Evolutionary conservation across 306 rosid species (phyloP).

Genomic region (Hippophae rhamnoides): DNA sequence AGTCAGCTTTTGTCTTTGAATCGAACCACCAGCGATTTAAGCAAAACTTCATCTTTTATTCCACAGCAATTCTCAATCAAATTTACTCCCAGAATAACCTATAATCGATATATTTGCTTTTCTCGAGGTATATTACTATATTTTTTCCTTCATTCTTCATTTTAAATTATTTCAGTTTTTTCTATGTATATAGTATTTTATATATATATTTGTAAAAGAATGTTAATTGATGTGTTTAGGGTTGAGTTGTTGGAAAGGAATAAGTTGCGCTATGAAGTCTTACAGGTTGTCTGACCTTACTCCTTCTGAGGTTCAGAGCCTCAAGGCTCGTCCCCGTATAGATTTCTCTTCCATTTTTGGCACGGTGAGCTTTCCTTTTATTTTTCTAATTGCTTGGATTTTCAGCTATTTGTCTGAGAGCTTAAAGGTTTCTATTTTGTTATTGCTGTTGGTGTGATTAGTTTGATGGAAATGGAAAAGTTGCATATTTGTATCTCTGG

Average conservation of each 20-base stretch:
- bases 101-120: conserved; percentile 1
- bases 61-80: conserved; percentile 1
- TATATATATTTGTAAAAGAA: neutral
- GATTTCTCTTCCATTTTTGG: conserved; percentile 85
- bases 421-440: neutral
- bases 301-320: conserved; percentile 46
- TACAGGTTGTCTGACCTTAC: conserved; percentile 64
- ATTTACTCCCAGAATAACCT: conserved; percentile 1
- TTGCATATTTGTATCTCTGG: too few species aligned
- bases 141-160: neutral
- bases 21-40: conserved; percentile 19
- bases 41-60: conserved; percentile 17
- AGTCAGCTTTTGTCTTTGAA: conserved; percentile 34
- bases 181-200: neutral
- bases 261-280: conserved; percentile 59
- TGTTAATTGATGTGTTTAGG: conserved; percentile 19
- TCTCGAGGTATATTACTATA: conserved; percentile 21
- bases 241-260: conserved; percentile 22
- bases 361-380: conserved; percentile 30
- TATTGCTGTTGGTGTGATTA: neutral
- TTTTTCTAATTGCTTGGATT: too few species aligned
- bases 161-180: neutral
- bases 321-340: conserved; percentile 83
- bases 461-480: too few species aligned
- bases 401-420: too few species aligned